phyloP scores from a whole-genome alignment of 2,329 filamentous ascomycete genomes.

The Ophiocordyceps polyrhachis-furcata region DNA sequence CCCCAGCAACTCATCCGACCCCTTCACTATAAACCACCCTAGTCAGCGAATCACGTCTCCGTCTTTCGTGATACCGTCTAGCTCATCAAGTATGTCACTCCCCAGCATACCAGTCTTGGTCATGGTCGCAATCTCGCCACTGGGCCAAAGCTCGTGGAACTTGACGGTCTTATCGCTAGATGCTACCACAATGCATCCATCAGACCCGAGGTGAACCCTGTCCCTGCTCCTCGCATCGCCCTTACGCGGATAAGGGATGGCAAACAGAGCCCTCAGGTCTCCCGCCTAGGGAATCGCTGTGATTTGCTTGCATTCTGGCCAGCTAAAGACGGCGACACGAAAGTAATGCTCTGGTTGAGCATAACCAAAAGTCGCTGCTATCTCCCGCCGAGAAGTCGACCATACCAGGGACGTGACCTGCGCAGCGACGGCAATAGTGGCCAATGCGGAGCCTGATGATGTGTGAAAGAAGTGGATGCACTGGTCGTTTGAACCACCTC shows the following conservation, averaged over 20 bases:
- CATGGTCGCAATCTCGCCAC: constrained; percentile 33
- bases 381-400: constrained; percentile 71
- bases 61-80: constrained; percentile 64
- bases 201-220: constrained; percentile 10
- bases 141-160: constrained; percentile 89
- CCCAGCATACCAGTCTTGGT: constrained; percentile 46
- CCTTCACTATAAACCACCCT: too few relatives aligned
- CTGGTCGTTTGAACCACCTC: constrained; percentile 84
- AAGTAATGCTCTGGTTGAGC: constrained; percentile 77
- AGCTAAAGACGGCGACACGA: constrained; percentile 81
- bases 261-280: constrained; percentile 65
- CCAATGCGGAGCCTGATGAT: constrained; percentile 61
- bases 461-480: constrained; percentile 94
- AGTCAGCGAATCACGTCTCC: constrained; percentile 49
- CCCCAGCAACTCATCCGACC: neutral
- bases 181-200: constrained; percentile 66
- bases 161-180: constrained; percentile 84
- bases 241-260: constrained; percentile 57
- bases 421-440: constrained; percentile 78
- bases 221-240: constrained; percentile 9
- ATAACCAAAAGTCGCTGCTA: constrained; percentile 87
- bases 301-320: constrained; percentile 78
- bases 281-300: constrained; percentile 71
- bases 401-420: constrained; percentile 89
- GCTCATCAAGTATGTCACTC: constrained; percentile 66